Base-by-base conservation (phyloP, 441 rosid species). In the Populus hybrid region DNA sequence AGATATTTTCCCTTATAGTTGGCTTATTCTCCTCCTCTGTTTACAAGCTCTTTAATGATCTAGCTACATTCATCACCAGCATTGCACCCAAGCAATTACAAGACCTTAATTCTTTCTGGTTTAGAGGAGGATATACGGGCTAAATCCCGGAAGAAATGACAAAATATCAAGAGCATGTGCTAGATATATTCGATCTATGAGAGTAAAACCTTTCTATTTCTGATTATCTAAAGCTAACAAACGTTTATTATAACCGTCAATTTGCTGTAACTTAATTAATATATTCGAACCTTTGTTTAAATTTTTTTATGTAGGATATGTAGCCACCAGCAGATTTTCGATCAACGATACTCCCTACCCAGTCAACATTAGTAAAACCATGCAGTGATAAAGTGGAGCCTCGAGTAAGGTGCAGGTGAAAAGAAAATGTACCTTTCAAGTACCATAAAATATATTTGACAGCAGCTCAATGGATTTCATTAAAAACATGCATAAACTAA, bases 41-140 rank as follows among this genome's bases (percentile, higher is more conserved):
- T 66, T 65, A 1, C 71, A 26, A 54, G 20, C 36, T 70, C 76
- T 76, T 40, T 18, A n/a, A 46, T 46, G 14, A 73, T 76, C 14
- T 20, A 8, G 79, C 63, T 77, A 79, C 79, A 66, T 77, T 65
- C 67, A 36, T 34, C 42, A 72, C 77, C 80, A 34, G 81, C 35
- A 36, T 57, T 77, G n/a, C 32, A 72, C 77, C 84, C 84, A 16
- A 84, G 66, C 77, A 4, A 69, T 46, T 71, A 21, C 70, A 12
- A 24, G 20, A 12, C 57, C 1, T 46, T 46, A 76, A 21, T 34
- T 76, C 18, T 26, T 28, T 23, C 32, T 10, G 28, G 12, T 10
- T 67, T 75, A 1, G 50, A 59, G 57, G 42, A 30, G 26, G 26
- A 11, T 70, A 21, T 2, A 11, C 28, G 32, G 59, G 8, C 16